These are phyloP conservation scores for Hypholoma fasciculare DNA, from an alignment of 768 basidiomycete genomes.

Conservation along the genomic window DNA sequence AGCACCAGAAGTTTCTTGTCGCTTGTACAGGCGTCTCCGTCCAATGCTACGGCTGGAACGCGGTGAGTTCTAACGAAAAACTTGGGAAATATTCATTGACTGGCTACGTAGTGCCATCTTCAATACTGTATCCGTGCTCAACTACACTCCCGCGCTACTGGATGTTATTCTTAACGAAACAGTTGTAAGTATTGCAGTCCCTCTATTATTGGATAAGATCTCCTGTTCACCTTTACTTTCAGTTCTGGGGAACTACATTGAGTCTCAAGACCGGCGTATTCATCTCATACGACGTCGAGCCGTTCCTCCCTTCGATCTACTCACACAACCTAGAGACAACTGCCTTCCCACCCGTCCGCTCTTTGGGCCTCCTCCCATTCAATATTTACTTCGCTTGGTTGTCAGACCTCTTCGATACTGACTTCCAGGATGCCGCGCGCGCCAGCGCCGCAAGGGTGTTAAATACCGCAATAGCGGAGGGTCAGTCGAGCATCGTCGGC, in stretches of 20 bases:
- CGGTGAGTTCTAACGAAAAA: constrained; percentile 14
- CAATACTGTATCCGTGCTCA: constrained; percentile 1
- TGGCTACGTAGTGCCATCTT: neutral
- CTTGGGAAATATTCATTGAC: neutral
- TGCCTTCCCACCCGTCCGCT: constrained; percentile 43
- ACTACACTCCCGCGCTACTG: neutral
- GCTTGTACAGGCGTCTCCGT: constrained; percentile 38
- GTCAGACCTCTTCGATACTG: constrained; percentile 14
- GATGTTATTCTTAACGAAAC: constrained; percentile 37
- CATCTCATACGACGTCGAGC: constrained; percentile 43
- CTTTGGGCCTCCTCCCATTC: constrained; percentile 24
- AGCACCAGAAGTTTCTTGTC: constrained; percentile 39
- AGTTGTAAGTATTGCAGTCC: constrained; percentile 25
- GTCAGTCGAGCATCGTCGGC: constrained; percentile 34
- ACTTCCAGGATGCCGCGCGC: constrained; percentile 37
- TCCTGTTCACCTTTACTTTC: neutral
- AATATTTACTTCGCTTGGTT: constrained; percentile 29
- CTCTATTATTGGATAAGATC: neutral
- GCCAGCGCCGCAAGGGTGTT: constrained; percentile 36
- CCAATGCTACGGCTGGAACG: constrained; percentile 30
- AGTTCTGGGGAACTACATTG: constrained; percentile 43
- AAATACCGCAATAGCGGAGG: constrained; percentile 30
- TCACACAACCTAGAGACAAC: constrained; percentile 34
- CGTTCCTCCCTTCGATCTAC: constrained; percentile 41
- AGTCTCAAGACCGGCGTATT: constrained; percentile 12